Conservation (phyloP, 2,329 filamentous ascomycete genomes). For the Fusarium fujikuroi region DNA sequence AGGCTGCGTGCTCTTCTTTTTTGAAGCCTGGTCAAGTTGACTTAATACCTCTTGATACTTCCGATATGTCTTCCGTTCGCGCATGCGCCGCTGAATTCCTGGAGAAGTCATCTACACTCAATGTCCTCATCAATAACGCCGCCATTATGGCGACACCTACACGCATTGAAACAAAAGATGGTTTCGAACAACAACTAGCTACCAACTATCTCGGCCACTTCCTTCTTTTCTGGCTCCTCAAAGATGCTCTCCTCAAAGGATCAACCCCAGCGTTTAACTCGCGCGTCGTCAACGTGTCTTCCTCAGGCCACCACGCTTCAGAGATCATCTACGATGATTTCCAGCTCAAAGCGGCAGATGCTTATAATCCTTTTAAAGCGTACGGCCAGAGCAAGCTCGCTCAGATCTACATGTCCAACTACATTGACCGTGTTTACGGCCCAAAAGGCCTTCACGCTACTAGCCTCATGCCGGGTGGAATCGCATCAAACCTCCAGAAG, state of each 20-base stretch:
- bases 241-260: slow-evolving; percentile 53
- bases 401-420: slow-evolving; percentile 39
- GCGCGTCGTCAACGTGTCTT: slow-evolving; percentile 59
- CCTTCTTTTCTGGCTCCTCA: slow-evolving; percentile 52
- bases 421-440: slow-evolving; percentile 29
- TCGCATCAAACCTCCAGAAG: not conserved
- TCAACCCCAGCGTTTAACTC: slow-evolving; percentile 53
- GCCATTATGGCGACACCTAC: slow-evolving; percentile 37
- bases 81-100: slow-evolving; percentile 33
- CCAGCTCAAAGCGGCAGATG: slow-evolving; percentile 11
- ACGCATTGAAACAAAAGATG: slow-evolving; percentile 25
- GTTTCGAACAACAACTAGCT: slow-evolving; percentile 41
- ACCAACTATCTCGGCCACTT: slow-evolving; percentile 44
- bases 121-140: slow-evolving; percentile 37
- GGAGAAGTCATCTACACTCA: slow-evolving; percentile 15
- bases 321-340: slow-evolving; percentile 21
- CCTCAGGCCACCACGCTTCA: slow-evolving; percentile 50
- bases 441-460: slow-evolving; percentile 19
- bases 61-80: slow-evolving; percentile 35
- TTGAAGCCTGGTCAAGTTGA: slow-evolving; percentile 15
- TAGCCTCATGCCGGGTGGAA: slow-evolving; percentile 27
- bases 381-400: slow-evolving; percentile 37
- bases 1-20: not conserved
- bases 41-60: slow-evolving; percentile 37
- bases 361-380: slow-evolving; percentile 16